These are phyloP conservation scores for Calonectria hawksworthii DNA, from an alignment of 2,329 filamentous ascomycete species.

Conservation along the genomic window DNA sequence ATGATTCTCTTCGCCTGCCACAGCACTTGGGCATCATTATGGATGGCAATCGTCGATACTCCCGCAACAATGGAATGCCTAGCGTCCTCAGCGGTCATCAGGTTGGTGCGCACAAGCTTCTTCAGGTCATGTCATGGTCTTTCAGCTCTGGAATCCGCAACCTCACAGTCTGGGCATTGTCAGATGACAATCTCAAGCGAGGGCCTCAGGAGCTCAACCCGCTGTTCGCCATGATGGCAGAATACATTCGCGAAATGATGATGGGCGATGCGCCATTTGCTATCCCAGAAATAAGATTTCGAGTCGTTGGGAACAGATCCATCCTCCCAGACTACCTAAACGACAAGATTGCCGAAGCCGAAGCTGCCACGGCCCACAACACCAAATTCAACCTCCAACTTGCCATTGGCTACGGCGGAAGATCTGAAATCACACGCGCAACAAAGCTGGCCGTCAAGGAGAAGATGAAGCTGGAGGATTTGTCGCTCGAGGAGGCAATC, in stretches of 20 bases:
- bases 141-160: slow-evolving; percentile 15
- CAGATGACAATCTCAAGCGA: slow-evolving; percentile 24
- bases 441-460: slow-evolving; percentile 1
- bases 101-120: slow-evolving; percentile 20
- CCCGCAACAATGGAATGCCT: not conserved
- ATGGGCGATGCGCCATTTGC: slow-evolving; percentile 16
- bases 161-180: slow-evolving; percentile 25
- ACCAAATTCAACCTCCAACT: slow-evolving; percentile 20
- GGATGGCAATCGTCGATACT: slow-evolving; percentile 25
- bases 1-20: not conserved
- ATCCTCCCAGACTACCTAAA: slow-evolving; percentile 20
- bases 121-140: slow-evolving; percentile 17
- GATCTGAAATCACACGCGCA: slow-evolving; percentile 16
- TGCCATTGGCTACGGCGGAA: slow-evolving; percentile 18
- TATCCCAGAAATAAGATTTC: slow-evolving; percentile 13
- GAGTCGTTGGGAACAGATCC: slow-evolving; percentile 19
- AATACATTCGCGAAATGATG: slow-evolving; percentile 21
- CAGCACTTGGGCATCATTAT: slow-evolving; percentile 23
- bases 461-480: not conserved
- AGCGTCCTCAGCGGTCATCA: slow-evolving; percentile 17
- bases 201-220: slow-evolving; percentile 18
- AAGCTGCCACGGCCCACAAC: slow-evolving; percentile 13
- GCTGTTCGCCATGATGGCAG: slow-evolving; percentile 21
- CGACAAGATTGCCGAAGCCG: slow-evolving; percentile 12
- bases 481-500: slow-evolving; percentile 14